Percentiles rank a stretch among this genome's conserved stretches.
phyloP scores from a whole-genome alignment of 805 yeast genomes.

The Kodamaea laetipori region DNA sequence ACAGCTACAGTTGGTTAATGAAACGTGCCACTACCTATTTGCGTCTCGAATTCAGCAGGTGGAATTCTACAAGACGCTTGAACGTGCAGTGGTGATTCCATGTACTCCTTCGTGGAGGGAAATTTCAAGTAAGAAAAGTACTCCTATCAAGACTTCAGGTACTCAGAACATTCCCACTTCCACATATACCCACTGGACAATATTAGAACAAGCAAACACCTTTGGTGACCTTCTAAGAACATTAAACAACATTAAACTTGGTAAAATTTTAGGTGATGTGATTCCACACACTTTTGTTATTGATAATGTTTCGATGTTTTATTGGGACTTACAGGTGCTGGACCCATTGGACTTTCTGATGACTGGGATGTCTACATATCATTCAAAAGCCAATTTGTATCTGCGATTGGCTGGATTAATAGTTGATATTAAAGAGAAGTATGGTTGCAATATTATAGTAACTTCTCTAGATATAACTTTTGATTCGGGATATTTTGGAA shows the following conservation, averaged over 20 bases:
- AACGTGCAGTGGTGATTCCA: slow-evolving; percentile 1
- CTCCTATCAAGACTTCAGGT: no score
- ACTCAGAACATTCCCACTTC: no score
- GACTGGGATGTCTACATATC: slow-evolving; percentile 13
- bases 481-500: slow-evolving; percentile 32
- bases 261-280: slow-evolving; percentile 1
- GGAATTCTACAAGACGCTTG: slow-evolving; percentile 1
- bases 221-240: slow-evolving; percentile 6
- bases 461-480: slow-evolving; percentile 31
- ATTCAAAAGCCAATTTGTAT: slow-evolving; percentile 17
- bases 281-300: slow-evolving; percentile 26
- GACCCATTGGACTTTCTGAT: slow-evolving; percentile 9
- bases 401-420: slow-evolving; percentile 16
- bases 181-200: no score
- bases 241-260: slow-evolving; percentile 6
- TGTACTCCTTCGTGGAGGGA: no score
- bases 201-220: slow-evolving; percentile 1
- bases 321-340: slow-evolving; percentile 30
- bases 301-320: slow-evolving; percentile 38
- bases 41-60: slow-evolving; percentile 2
- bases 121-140: no score
- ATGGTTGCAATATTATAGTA: slow-evolving; percentile 30
- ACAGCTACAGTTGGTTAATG: not conserved
- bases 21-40: slow-evolving; percentile 8
- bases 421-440: slow-evolving; percentile 18